phyloP scores from a whole-genome alignment of 768 basidiomycete species.

The Suillus subluteus region DNA sequence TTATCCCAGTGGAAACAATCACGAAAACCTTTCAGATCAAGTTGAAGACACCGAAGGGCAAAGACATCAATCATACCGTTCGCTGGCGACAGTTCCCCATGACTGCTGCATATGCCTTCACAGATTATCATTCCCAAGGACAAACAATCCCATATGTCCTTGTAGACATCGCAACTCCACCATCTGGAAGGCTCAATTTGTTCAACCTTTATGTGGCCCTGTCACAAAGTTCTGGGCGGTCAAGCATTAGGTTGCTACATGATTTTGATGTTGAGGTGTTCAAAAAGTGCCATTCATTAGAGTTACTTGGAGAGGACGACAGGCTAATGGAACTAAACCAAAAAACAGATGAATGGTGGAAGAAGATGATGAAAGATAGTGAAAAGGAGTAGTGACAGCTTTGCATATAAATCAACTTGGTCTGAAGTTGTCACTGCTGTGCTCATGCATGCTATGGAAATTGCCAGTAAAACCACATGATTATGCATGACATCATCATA shows the following conservation, averaged over 20 bases:
- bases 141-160: constrained; percentile 42
- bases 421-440: no score
- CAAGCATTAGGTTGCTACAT: constrained; percentile 30
- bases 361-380: no score
- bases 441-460: no score
- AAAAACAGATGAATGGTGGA: no score
- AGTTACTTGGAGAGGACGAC: no score
- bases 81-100: constrained; percentile 34
- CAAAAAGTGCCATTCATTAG: no score
- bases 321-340: no score
- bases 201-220: constrained; percentile 48
- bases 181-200: constrained; percentile 26
- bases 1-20: constrained; percentile 37
- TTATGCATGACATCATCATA: no score
- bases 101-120: constrained; percentile 45
- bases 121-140: constrained; percentile 46
- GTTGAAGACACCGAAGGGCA: background rate
- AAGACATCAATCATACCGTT: constrained; percentile 15
- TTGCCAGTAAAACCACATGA: no score
- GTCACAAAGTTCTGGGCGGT: constrained; percentile 35
- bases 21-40: constrained; percentile 21
- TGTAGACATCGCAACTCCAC: constrained; percentile 43
- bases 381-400: no score
- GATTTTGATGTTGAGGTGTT: constrained; percentile 38
- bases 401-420: no score